These are phyloP conservation scores for Aristolochia californica DNA, from an alignment of 164 flowering plant species.

Conservation along the genomic window DNA sequence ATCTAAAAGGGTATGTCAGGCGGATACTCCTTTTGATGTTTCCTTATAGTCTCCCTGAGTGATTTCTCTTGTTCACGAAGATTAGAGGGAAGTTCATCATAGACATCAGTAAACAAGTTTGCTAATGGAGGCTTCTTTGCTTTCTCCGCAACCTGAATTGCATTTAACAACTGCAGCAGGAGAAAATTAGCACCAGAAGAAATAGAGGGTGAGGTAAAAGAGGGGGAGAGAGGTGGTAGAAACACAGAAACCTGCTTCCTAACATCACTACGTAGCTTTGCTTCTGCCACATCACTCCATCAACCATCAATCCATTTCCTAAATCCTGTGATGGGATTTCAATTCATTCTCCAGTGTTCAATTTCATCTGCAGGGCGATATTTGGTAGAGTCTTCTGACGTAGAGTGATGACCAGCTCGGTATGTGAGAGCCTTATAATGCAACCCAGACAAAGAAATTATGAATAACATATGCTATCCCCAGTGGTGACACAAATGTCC, in stretches of 20 bases:
- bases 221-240: neutral
- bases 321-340: conserved; percentile 58
- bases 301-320: conserved; percentile 81
- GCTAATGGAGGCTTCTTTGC: conserved; percentile 41
- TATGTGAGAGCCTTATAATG: conserved; percentile 69
- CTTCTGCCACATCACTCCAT: conserved; percentile 65
- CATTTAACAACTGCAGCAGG: conserved; percentile 35
- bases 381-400: conserved; percentile 95
- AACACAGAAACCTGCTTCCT: conserved; percentile 47
- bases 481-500: neutral
- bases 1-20: conserved; percentile 32
- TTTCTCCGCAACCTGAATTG: conserved; percentile 55
- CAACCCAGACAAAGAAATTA: neutral
- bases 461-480: neutral
- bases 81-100: conserved; percentile 34
- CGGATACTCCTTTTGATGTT: conserved; percentile 45
- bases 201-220: neutral
- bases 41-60: conserved; percentile 31
- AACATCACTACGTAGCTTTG: conserved; percentile 37
- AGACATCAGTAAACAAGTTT: conserved; percentile 56
- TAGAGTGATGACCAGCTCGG: conserved; percentile 87
- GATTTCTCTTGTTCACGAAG: conserved; percentile 46
- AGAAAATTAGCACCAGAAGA: neutral
- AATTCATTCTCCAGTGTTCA: conserved; percentile 55
- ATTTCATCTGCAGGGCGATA: conserved; percentile 71